Conservation (phyloP, 169 alveolate genomes). For the Babesia ovata region DNA sequence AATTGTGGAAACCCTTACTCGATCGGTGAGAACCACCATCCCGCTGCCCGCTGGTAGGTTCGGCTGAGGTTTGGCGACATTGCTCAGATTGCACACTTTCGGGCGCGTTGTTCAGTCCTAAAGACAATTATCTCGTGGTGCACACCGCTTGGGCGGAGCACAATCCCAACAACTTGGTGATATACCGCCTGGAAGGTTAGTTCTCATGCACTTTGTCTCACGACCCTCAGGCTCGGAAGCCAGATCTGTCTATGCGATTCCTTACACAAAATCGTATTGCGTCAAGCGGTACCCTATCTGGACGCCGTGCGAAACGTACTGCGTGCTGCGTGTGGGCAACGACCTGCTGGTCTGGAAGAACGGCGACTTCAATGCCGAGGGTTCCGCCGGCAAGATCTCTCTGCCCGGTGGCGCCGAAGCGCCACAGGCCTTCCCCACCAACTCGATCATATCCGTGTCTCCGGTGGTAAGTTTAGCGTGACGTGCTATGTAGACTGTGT, state of each 20-base stretch:
- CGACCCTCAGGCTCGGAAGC: conserved; percentile 9
- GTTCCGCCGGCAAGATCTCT: conserved; percentile 22
- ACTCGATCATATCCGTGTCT: conserved; percentile 42
- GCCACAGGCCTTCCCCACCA: conserved; percentile 31
- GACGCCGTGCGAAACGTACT: conserved; percentile 57
- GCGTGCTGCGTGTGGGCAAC: conserved; percentile 44
- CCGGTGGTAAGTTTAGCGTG: conserved; percentile 39
- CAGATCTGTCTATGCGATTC: conserved; percentile 31
- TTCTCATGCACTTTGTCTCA: background rate
- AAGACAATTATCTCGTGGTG: conserved; percentile 47
- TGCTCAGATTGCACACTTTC: conserved; percentile 36
- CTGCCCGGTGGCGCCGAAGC: conserved; percentile 17
- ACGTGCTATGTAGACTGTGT: too few species aligned
- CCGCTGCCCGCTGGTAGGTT: conserved; percentile 54
- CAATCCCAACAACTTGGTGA: conserved; percentile 52
- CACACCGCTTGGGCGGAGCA: conserved; percentile 57
- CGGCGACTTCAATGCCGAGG: conserved; percentile 29
- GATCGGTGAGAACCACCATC: conserved; percentile 10
- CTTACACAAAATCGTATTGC: conserved; percentile 55
- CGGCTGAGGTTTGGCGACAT: background rate
- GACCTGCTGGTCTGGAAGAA: conserved; percentile 54
- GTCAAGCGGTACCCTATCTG: conserved; percentile 63
- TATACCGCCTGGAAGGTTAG: conserved; percentile 48
- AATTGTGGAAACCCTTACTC: conserved; percentile 23
- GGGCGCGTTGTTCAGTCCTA: conserved; percentile 53